Percentiles rank a stretch among this genome's conserved stretches.
Conservation (phyloP, 345 rosid species). For the Populus davidiana region DNA sequence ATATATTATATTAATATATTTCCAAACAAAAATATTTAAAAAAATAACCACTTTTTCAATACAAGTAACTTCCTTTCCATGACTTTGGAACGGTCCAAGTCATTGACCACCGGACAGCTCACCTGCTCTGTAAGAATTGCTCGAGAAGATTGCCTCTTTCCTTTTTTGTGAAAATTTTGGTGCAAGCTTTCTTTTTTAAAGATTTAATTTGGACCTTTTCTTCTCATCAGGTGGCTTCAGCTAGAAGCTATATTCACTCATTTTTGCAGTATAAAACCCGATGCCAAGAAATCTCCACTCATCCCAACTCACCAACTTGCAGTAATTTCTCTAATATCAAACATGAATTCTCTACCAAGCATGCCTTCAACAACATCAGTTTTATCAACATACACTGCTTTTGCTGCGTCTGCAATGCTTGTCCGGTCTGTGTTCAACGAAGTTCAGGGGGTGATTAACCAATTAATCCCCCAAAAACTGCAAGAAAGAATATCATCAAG, state of each 20-base stretch:
- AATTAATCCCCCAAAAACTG: constrained; percentile 14
- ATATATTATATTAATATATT: no score
- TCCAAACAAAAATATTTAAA: no score
- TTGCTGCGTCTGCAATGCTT: constrained; percentile 23
- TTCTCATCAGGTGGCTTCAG: neutral
- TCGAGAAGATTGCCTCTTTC: neutral
- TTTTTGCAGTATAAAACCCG: neutral
- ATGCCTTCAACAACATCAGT: constrained; percentile 23
- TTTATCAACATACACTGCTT: constrained; percentile 13
- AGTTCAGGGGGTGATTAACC: constrained; percentile 8
- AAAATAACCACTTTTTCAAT: no score
- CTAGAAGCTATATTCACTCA: neutral
- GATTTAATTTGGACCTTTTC: no score
- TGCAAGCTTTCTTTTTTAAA: no score
- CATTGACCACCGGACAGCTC: neutral
- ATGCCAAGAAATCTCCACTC: neutral
- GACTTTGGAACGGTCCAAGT: no score
- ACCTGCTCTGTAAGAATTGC: neutral
- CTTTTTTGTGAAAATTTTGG: no score
- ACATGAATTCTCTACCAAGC: constrained; percentile 17
- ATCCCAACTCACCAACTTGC: neutral
- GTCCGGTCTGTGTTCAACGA: constrained; percentile 10
- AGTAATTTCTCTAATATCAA: neutral
- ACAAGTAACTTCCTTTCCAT: no score
- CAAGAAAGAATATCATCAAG: neutral